phyloP scores from a whole-genome alignment of 2,329 filamentous ascomycete species.

The Ophiognomonia clavigignenti-juglandacearum region DNA sequence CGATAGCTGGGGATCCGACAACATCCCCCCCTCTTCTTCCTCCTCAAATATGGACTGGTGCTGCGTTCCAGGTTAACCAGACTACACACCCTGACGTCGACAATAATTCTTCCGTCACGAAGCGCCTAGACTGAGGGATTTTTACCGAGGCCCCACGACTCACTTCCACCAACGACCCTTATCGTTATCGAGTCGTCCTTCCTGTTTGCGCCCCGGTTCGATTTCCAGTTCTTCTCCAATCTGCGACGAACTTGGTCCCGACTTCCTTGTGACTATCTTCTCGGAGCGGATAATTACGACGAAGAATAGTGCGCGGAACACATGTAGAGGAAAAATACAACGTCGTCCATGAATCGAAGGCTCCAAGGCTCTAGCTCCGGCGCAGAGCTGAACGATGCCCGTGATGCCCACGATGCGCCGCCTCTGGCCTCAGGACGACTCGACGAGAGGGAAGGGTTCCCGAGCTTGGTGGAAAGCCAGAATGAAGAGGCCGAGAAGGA shows the following conservation, averaged over 20 bases:
- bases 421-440: conserved; percentile 12
- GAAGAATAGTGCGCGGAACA: background rate
- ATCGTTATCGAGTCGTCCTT: conserved; percentile 7
- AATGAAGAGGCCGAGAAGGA: conserved; percentile 12
- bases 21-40: no score
- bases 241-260: no score
- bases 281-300: no score
- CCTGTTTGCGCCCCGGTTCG: background rate
- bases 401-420: conserved; percentile 7
- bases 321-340: conserved; percentile 10
- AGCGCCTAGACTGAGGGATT: background rate
- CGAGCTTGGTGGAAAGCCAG: conserved; percentile 7
- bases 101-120: background rate
- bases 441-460: conserved; percentile 30
- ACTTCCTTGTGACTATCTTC: no score
- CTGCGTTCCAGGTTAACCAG: background rate
- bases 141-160: background rate
- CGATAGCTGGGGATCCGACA: no score
- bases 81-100: no score
- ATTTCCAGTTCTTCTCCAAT: background rate
- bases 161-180: background rate
- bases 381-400: conserved; percentile 19
- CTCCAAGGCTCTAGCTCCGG: conserved; percentile 24
- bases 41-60: background rate
- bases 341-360: conserved; percentile 22